Evolutionary conservation across 2,329 filamentous ascomycete genomes (phyloP), one percentile per base, ranked within the genome.

Genomic region (Colletotrichum tropicicola): DNA sequence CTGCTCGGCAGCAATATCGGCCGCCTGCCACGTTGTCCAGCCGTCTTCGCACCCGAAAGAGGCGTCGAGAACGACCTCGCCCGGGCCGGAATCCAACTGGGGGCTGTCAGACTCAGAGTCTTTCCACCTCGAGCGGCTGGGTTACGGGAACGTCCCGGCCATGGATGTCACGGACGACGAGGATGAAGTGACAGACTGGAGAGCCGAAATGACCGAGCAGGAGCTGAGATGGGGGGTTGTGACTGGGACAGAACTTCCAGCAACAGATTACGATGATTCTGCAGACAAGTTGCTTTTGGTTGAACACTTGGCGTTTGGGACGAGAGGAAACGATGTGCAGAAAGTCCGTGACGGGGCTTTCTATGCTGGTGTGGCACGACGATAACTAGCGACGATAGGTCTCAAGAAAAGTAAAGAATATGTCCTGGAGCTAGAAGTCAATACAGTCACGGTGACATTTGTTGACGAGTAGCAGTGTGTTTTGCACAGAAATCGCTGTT

Each of bases 1-100:
- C 37, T 54, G 51, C 17, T 54, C 51, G 15, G 51, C 51, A n/a
- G 51, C 51, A 5, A 54, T 54, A 28, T 54, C 51, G 37, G 51
- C 51, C 3, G 25, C 35, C 15, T 54, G 51, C 35, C 51, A 54
- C 17, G 51, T 43, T 28, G 15, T 54, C 9, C 35, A 43, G 37
- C 51, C 51, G 37, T 17, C 7, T 15, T 21, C 12, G 28, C 15
- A 13, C 9, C 2, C 5, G 41, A 45, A 45, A 23, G 39, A 8
- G 8, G 7, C 39, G 39, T 19, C 17, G 19, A 10, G 4, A 15
- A 7, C 19, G 19, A 10, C 21, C 12, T 12, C 19, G 2, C 10
- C 21, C 13, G 19, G 21, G 19, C 13, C 43, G 13, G 43, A 25
- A 8, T 15, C 43, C 2, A 6, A n/a, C 9, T 32, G 17, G 39